These are phyloP conservation scores for Scheffersomyces titani DNA, from an alignment of 1,139 yeast species.

Conservation along the genomic window DNA sequence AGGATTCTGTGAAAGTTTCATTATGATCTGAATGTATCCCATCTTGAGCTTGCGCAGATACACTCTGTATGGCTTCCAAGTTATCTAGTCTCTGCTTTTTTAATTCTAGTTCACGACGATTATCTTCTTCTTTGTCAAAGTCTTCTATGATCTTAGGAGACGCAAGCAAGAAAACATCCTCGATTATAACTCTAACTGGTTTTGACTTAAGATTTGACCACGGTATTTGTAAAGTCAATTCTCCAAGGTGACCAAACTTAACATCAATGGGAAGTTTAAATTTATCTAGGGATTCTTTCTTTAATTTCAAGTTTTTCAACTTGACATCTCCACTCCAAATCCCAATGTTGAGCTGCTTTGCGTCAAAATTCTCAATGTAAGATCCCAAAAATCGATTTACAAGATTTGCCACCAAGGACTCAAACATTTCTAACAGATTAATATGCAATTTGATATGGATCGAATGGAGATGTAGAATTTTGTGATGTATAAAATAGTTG, in stretches of 20 bases:
- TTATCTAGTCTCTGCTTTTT: slow-evolving; percentile 70
- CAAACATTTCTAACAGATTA: slow-evolving; percentile 41
- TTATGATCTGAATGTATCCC: slow-evolving; percentile 48
- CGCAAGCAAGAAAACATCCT: slow-evolving; percentile 83
- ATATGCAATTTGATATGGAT: too few species aligned
- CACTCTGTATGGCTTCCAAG: slow-evolving; percentile 59
- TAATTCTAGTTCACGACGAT: slow-evolving; percentile 59
- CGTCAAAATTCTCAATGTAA: slow-evolving; percentile 93
- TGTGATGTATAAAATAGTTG: too few species aligned
- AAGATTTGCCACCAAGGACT: slow-evolving; percentile 56
- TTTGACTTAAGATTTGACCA: slow-evolving; percentile 94
- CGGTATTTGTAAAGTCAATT: slow-evolving; percentile 86
- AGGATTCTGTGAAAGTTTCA: slow-evolving; percentile 83
- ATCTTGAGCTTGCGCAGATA: slow-evolving; percentile 40
- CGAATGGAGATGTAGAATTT: too few species aligned
- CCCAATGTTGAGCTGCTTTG: slow-evolving; percentile 90
- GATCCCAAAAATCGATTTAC: slow-evolving; percentile 59
- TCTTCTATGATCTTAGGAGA: slow-evolving; percentile 60
- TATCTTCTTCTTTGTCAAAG: slow-evolving; percentile 68
- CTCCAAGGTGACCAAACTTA: slow-evolving; percentile 89
- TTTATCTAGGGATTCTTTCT: slow-evolving; percentile 82
- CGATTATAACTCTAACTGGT: slow-evolving; percentile 89
- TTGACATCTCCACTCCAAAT: slow-evolving; percentile 98
- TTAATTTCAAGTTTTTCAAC: slow-evolving; percentile 70
- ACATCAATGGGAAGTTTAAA: slow-evolving; percentile 86